Percentiles rank a stretch among this genome's conserved stretches.
phyloP scores from a whole-genome alignment of 2,329 filamentous ascomycete species.

The Nigrospora sphaerica region DNA sequence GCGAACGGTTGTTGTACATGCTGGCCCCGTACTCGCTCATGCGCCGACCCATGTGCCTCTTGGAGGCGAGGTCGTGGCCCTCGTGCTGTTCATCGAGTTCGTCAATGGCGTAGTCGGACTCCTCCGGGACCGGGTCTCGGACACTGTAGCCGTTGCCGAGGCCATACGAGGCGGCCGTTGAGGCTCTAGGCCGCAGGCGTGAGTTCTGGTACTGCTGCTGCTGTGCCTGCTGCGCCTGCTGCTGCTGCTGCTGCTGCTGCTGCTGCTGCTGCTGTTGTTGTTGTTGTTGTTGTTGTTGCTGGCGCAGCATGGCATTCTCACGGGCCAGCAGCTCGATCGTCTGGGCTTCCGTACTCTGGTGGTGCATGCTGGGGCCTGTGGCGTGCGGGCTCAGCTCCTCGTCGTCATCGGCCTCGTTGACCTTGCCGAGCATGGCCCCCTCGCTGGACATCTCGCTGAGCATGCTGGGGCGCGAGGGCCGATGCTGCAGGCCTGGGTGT shows the following conservation, averaged over 20 bases:
- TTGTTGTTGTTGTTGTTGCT: slow-evolving; percentile 39
- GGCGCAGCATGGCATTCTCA: slow-evolving; percentile 56
- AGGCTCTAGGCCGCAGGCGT: slow-evolving; percentile 50
- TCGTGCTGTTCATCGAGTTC: slow-evolving; percentile 60
- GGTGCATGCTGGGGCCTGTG: slow-evolving; percentile 46
- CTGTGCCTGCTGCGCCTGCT: background rate
- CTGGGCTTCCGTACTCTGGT: slow-evolving; percentile 51
- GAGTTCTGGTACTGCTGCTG: slow-evolving; percentile 44
- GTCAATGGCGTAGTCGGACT: slow-evolving; percentile 66
- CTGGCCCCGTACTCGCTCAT: slow-evolving; percentile 51
- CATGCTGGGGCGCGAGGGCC: slow-evolving; percentile 73
- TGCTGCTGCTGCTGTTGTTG: slow-evolving; percentile 15
- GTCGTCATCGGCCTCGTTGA: slow-evolving; percentile 64
- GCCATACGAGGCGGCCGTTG: slow-evolving; percentile 45
- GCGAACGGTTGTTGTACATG: slow-evolving; percentile 28
- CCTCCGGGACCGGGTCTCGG: slow-evolving; percentile 53
- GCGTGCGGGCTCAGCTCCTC: slow-evolving; percentile 44
- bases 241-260: slow-evolving; percentile 17
- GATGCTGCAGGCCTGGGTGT: slow-evolving; percentile 67
- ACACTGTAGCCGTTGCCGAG: slow-evolving; percentile 52
- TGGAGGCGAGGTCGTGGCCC: slow-evolving; percentile 35
- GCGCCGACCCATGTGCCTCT: slow-evolving; percentile 38
- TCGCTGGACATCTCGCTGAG: slow-evolving; percentile 65
- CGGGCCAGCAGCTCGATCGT: slow-evolving; percentile 56
- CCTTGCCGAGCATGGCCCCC: slow-evolving; percentile 55